Evolutionary conservation across 2,329 filamentous ascomycete genomes (phyloP).

Genomic region (Aspergillus sp.): DNA sequence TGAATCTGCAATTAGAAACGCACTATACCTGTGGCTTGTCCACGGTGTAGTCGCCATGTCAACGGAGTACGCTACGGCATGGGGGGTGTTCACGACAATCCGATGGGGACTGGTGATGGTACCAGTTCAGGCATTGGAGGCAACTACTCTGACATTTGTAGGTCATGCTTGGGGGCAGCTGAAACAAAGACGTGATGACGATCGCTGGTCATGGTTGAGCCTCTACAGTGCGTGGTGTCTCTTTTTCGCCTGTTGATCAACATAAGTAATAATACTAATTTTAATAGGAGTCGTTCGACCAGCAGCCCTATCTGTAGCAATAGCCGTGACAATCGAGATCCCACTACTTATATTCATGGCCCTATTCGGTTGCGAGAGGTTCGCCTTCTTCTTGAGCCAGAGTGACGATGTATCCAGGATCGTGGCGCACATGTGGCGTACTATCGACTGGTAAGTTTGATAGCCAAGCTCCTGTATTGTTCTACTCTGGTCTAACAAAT

Average conservation of each 20-base stretch:
- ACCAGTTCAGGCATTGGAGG: conserved; percentile 66
- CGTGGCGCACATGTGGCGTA: conserved; percentile 64
- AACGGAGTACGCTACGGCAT: conserved; percentile 66
- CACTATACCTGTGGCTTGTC: conserved; percentile 70
- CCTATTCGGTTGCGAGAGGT: conserved; percentile 57
- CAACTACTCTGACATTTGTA: conserved; percentile 63
- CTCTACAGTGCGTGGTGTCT: neutral
- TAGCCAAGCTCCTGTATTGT: neutral
- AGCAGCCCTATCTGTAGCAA: conserved; percentile 52
- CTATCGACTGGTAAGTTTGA: conserved; percentile 15
- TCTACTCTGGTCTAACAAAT: neutral
- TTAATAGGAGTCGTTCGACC: conserved; percentile 48
- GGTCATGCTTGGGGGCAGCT: conserved; percentile 64
- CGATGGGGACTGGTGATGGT: conserved; percentile 75
- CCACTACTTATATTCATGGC: conserved; percentile 64
- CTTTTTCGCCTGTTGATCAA: neutral
- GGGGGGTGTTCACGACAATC: conserved; percentile 73
- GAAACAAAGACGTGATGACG: neutral
- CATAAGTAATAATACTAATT: neutral
- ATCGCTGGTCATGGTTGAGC: conserved; percentile 17
- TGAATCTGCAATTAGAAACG: conserved; percentile 67
- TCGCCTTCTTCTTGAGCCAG: conserved; percentile 62
- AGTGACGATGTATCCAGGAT: conserved; percentile 60
- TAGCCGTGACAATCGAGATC: conserved; percentile 52
- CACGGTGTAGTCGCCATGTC: conserved; percentile 64